Evolutionary conservation across 1,139 yeast genomes (phyloP), one percentile per base, ranked within the genome.

Genomic region (Kodamaea anthophila): DNA sequence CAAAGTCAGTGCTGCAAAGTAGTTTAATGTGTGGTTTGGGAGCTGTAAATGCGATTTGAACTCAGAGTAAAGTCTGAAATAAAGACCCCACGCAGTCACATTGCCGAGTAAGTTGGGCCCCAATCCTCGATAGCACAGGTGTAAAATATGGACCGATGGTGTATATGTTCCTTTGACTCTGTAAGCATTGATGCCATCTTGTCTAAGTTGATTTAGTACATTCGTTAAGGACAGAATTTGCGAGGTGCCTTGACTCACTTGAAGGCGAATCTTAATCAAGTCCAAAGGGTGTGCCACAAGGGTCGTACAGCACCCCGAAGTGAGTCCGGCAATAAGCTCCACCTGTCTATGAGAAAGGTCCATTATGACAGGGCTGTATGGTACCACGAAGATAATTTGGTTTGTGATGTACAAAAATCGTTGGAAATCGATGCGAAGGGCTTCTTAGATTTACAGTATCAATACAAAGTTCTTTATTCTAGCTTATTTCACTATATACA

Each of bases 251-350:
- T 33, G 32, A 4, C 56, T 32, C 24, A 74, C 51, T 41, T 91
- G 98, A 25, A 91, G 60, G 35, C 96, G 64, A 9, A 87, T 70
- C 54, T 91, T 91, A 42, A 88, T 59, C 34, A 91, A 65, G 51
- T 91, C 98, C 23, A 91, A 58, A 2, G 98, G 98, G 52, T 91
- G 98, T 27, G 91, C 79, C 5, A 81, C 60, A 3, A 83, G 43
- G 2, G 97, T 88, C 4, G 96, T 80, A 16, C 74, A 55, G 27
- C 79, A 71, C 0, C 98, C 98, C 0, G 97, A 96, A 3, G 77
- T 50, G 9, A 88, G 58, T 0, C 98, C 98, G 0, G 96, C 71
- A 1, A 81, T 48, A 1, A 77, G 55, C 46, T 86, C 94, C 26
- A 55, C 51, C 31, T 60, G 62, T 18, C 65, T 43, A 14, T 22